Conservation (phyloP, 331 rosid species). For the Quercus phellos region DNA sequence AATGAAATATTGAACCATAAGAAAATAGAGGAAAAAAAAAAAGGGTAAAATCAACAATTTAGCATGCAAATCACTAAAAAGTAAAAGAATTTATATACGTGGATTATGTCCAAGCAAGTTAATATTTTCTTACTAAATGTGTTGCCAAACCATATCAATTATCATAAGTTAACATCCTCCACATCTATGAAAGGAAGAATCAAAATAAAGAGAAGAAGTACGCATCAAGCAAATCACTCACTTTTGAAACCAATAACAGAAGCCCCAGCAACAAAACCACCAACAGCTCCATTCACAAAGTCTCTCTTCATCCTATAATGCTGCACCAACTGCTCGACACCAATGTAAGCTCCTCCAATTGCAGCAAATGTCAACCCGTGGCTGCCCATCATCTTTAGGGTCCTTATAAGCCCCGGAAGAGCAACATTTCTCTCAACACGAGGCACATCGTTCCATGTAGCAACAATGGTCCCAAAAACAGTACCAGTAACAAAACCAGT, state of each 20-base stretch:
- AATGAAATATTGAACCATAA: no score
- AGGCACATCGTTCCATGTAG: conserved; percentile 92
- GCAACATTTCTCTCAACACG: conserved; percentile 98
- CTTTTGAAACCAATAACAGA: conserved; percentile 86
- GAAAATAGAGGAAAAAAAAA: neutral
- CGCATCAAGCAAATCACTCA: conserved; percentile 25
- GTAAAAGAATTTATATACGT: neutral
- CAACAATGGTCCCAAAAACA: conserved; percentile 83
- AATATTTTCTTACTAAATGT: neutral
- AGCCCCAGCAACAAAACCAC: conserved; percentile 93
- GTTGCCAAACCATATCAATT: neutral
- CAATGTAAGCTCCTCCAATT: conserved; percentile 89
- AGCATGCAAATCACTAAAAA: neutral
- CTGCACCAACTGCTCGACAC: conserved; percentile 84
- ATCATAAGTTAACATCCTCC: neutral
- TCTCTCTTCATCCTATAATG: conserved; percentile 82
- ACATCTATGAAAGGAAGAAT: neutral
- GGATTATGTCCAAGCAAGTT: neutral
- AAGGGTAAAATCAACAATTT: neutral
- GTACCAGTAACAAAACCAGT: conserved; percentile 83
- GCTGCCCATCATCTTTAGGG: conserved; percentile 89
- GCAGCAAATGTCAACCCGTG: conserved; percentile 90
- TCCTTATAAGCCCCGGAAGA: conserved; percentile 85
- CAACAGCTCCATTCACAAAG: conserved; percentile 88
- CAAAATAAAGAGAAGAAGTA: conserved; percentile 1